Evolutionary conservation across 441 rosid species (phyloP), one percentile per base, ranked within the genome.

Genomic region (Aleurites moluccanus): DNA sequence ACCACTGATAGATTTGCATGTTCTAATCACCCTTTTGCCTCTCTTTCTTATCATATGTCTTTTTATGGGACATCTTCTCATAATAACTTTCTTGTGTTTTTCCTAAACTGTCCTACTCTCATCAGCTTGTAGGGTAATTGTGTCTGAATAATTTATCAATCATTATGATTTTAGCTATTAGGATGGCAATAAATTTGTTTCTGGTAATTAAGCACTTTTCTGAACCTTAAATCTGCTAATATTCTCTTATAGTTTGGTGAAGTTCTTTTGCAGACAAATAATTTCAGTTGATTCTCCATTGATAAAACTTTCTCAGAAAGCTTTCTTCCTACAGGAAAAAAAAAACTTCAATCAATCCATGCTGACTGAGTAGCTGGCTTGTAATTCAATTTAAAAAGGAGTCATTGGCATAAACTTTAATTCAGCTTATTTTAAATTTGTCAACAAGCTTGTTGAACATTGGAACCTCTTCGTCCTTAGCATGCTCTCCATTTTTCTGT

Each of bases 1-100:
- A 21, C 35, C 33, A 16, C 3, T 11, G 30, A 13, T 64, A n/a
- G 74, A 55, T 44, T 70, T 59, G 28, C 53, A 72, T 75, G 20
- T 68, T 67, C 20, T 23, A 21, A 49, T 66, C 57, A 63, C 55
- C 16, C 65, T 27, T 40, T 33, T 44, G 20, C 52, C 10, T 50
- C 69, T 25, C 52, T 5, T 44, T 42, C 53, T 57, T 42, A 21
- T n/a, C 3, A 35, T n/a, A n/a, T 47, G 44, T 45, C 18, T 35
- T 33, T 10, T 7, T 10, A 18, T 2, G 0, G 20, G 44, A 68
- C 59, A 68, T 68, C 40, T 28, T 50, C n/a, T 16, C 38, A 10
- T 27, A 5, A 35, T 47, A 6, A 18, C 59, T 21, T 2, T 20
- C 3, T 53, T 27, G 3, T 13, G 10, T 13, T 59, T 56, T 13